Conservation (phyloP, 192 early-diverging fungal genomes). For the Podila epicladia region DNA sequence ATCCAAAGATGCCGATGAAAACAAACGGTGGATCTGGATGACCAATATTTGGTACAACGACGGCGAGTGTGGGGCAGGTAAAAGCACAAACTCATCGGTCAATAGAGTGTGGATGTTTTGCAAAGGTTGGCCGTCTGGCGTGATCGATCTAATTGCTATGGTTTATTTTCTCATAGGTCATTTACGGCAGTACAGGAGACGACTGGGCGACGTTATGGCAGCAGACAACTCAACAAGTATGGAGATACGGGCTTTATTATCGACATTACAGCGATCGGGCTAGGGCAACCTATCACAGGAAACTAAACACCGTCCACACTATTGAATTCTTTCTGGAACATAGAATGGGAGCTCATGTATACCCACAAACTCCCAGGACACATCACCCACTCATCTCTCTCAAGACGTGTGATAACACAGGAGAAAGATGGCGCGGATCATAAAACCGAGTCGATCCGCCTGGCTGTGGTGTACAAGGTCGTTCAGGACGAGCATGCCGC, state of each 20-base stretch:
- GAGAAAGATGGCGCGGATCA: not conserved
- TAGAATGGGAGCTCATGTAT: slow-evolving; percentile 49
- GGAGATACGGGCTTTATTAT: not conserved
- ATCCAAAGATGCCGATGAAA: not conserved
- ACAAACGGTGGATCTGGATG: slow-evolving; percentile 42
- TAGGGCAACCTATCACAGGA: not conserved
- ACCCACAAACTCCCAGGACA: slow-evolving; percentile 33
- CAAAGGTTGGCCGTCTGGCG: not conserved
- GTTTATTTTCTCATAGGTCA: slow-evolving; percentile 5
- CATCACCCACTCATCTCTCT: slow-evolving; percentile 35
- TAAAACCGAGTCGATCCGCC: slow-evolving; percentile 11
- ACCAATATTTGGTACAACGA: slow-evolving; percentile 34
- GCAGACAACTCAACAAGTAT: slow-evolving; percentile 18
- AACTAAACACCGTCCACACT: not conserved
- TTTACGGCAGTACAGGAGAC: slow-evolving; percentile 32
- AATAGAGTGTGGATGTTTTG: not conserved
- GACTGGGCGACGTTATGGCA: slow-evolving; percentile 13
- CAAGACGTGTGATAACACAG: slow-evolving; percentile 17
- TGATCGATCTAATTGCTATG: not conserved
- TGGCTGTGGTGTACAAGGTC: slow-evolving; percentile 39
- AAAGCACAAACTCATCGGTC: no score
- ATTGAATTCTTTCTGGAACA: not conserved
- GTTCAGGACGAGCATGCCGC: slow-evolving; percentile 26
- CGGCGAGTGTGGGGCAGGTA: slow-evolving; percentile 38
- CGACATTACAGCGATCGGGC: not conserved